phyloP scores from a whole-genome alignment of 768 basidiomycete species.

The Mycena crocata region DNA sequence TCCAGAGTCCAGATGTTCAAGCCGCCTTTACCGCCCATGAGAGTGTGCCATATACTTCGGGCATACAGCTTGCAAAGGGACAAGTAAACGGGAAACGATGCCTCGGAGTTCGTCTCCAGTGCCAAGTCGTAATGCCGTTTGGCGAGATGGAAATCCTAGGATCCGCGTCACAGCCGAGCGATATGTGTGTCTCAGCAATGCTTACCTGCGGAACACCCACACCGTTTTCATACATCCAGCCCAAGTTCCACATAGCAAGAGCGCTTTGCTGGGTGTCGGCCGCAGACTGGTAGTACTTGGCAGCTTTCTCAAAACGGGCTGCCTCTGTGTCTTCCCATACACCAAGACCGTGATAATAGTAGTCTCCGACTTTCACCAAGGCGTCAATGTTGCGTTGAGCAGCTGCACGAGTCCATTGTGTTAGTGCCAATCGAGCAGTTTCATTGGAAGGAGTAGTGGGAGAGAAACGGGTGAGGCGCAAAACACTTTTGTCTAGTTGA shows the following conservation, averaged over 20 bases:
- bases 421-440: slow-evolving; percentile 85
- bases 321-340: slow-evolving; percentile 75
- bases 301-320: slow-evolving; percentile 87
- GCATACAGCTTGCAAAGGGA: slow-evolving; percentile 86
- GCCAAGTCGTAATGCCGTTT: slow-evolving; percentile 96
- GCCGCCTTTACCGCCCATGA: slow-evolving; percentile 77
- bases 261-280: slow-evolving; percentile 94
- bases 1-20: slow-evolving; percentile 75
- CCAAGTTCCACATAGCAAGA: slow-evolving; percentile 97
- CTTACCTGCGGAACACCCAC: slow-evolving; percentile 87
- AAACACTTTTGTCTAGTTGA: slow-evolving; percentile 71
- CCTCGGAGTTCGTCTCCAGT: slow-evolving; percentile 87
- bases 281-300: slow-evolving; percentile 93
- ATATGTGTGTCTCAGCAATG: slow-evolving; percentile 8
- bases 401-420: slow-evolving; percentile 95
- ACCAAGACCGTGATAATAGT: slow-evolving; percentile 93
- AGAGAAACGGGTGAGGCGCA: slow-evolving; percentile 76
- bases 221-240: slow-evolving; percentile 99
- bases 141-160: slow-evolving; percentile 93
- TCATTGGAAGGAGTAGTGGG: slow-evolving; percentile 82
- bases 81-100: slow-evolving; percentile 87
- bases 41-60: slow-evolving; percentile 86
- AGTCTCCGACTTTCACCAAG: slow-evolving; percentile 97
- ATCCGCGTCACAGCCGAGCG: neutral
- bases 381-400: slow-evolving; percentile 96